A percentile compares a stretch with the other conserved stretches of the same genome.
phyloP scores from a whole-genome alignment of 331 rosid genomes.

The Telfairia occidentalis region DNA sequence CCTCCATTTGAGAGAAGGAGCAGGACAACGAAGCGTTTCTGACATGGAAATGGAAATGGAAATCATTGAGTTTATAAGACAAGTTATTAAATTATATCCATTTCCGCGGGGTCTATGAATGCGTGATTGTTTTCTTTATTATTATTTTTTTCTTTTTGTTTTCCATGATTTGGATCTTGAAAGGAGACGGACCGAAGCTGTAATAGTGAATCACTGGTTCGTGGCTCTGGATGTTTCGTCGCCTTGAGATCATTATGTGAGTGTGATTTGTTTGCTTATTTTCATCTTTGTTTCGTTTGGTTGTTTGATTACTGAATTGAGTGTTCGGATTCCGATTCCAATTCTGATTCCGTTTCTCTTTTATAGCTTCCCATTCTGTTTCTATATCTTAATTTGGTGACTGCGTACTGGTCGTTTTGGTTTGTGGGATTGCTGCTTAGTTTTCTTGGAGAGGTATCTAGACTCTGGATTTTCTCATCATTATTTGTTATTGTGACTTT shows the following conservation, averaged over 20 bases:
- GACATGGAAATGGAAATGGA: constrained; percentile 12
- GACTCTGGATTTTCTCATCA: neutral
- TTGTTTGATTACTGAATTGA: neutral
- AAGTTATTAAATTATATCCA: neutral
- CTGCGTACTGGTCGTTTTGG: neutral
- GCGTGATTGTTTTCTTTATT: neutral
- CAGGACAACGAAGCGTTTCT: constrained; percentile 2
- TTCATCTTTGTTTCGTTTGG: neutral
- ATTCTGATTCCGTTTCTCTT: neutral
- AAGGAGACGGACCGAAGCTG: neutral
- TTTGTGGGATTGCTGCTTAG: neutral
- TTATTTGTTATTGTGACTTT: neutral
- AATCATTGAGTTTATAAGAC: neutral
- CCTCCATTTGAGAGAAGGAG: neutral
- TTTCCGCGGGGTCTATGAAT: neutral
- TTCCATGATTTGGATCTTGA: constrained; percentile 9
- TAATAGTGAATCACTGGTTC: neutral
- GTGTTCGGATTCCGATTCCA: neutral
- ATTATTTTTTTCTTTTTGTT: neutral
- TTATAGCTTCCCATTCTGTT: neutral
- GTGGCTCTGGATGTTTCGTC: neutral
- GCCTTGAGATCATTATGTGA: neutral
- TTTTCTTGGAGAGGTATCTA: neutral
- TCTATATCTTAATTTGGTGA: neutral
- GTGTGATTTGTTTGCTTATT: neutral